phyloP scores from a whole-genome alignment of 306 rosid genomes.

The Vigna angularis region DNA sequence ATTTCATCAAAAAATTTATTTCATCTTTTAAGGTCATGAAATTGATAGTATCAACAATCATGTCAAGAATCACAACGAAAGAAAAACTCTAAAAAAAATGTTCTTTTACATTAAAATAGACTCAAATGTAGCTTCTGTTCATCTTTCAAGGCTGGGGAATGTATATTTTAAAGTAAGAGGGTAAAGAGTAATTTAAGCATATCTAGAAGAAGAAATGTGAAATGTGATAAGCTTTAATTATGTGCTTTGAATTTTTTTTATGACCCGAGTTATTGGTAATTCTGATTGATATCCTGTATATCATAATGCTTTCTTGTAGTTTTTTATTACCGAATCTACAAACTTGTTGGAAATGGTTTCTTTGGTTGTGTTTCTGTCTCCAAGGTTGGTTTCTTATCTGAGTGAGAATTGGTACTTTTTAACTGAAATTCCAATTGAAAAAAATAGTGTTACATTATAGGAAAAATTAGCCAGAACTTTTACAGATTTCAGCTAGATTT shows the following conservation, averaged over 20 bases:
- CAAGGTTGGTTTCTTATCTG: slow-evolving; percentile 3
- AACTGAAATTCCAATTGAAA: background rate
- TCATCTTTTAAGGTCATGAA: background rate
- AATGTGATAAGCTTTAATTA: too few relatives aligned
- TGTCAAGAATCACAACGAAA: background rate
- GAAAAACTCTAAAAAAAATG: background rate
- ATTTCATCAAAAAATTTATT: background rate
- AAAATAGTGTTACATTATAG: background rate
- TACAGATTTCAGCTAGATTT: background rate
- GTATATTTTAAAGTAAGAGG: too few relatives aligned
- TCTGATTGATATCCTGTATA: background rate
- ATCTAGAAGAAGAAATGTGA: background rate
- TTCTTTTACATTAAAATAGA: background rate
- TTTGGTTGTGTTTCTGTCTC: background rate
- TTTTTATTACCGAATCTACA: background rate
- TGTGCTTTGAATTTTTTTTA: background rate
- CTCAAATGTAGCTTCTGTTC: background rate
- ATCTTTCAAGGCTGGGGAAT: background rate
- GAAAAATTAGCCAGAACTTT: background rate
- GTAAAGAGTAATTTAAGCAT: background rate
- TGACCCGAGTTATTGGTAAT: slow-evolving; percentile 15
- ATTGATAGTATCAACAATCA: background rate
- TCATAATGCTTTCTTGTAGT: background rate
- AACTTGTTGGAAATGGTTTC: background rate
- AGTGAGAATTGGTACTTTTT: background rate